Conservation (phyloP, 2,329 filamentous ascomycete genomes). For the Cyclaneusma minus region DNA sequence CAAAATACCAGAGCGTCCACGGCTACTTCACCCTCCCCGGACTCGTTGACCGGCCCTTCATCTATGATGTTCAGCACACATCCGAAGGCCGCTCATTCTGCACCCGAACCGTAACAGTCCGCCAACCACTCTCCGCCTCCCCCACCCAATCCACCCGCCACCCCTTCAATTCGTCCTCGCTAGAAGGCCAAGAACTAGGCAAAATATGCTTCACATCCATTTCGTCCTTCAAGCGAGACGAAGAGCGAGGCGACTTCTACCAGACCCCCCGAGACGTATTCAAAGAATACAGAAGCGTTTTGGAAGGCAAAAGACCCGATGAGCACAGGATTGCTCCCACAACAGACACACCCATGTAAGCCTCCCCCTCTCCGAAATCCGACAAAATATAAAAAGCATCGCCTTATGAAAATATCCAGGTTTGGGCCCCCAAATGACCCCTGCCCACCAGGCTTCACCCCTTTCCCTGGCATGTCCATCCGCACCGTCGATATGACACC, state of each 20-base stretch:
- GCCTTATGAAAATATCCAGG: background rate
- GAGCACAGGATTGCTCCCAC: conserved; percentile 4
- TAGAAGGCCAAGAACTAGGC: conserved; percentile 18
- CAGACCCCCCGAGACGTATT: conserved; percentile 3
- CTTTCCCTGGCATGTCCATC: conserved; percentile 23
- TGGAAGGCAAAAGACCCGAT: conserved; percentile 3
- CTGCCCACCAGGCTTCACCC: conserved; percentile 7
- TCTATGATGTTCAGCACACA: conserved; percentile 32
- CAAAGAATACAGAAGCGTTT: conserved; percentile 4
- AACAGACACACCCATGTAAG: conserved; percentile 11
- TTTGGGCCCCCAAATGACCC: conserved; percentile 19
- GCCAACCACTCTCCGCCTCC: conserved; percentile 28
- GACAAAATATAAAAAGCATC: background rate
- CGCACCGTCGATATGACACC: conserved; percentile 34
- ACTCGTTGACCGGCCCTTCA: conserved; percentile 31
- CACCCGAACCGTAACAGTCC: conserved; percentile 31
- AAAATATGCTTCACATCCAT: conserved; percentile 33
- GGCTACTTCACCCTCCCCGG: conserved; percentile 37
- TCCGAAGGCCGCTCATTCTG: conserved; percentile 30
- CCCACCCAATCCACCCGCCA: conserved; percentile 15
- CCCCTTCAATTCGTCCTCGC: conserved; percentile 25
- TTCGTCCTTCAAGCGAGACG: conserved; percentile 30
- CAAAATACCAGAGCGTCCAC: conserved; percentile 22
- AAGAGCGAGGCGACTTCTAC: conserved; percentile 4
- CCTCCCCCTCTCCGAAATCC: background rate